Evolutionary conservation across 495 filamentous ascomycete genomes (phyloP).

Genomic region (Ramalina peruviana): DNA sequence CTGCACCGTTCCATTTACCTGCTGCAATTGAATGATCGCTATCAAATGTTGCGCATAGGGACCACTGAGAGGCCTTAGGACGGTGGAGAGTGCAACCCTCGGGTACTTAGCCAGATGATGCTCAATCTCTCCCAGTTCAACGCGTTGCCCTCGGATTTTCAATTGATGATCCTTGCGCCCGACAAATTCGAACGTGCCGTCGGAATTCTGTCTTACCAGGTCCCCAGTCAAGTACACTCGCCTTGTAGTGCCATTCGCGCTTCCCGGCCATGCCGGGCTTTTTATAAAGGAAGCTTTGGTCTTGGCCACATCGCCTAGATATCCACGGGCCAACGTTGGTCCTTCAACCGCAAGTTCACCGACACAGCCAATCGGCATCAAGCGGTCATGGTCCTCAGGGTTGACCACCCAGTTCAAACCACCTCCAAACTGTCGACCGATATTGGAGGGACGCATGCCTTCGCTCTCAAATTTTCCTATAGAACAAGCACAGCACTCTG

Average conservation of each 20-base stretch:
- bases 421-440: conserved; percentile 10
- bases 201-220: conserved; percentile 22
- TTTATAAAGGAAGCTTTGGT: conserved; percentile 24
- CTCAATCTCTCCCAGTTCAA: conserved; percentile 14
- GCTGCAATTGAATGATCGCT: conserved; percentile 5
- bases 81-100: conserved; percentile 3
- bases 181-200: conserved; percentile 23
- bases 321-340: conserved; percentile 22
- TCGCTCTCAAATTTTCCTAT: not conserved
- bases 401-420: conserved; percentile 24
- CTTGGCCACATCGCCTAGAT: conserved; percentile 24
- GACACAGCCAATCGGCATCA: conserved; percentile 25
- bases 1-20: not conserved
- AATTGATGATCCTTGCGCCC: conserved; percentile 21
- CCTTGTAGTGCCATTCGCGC: not conserved
- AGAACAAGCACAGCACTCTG: conserved; percentile 27
- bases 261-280: conserved; percentile 9
- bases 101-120: conserved; percentile 8
- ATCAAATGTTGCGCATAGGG: conserved; percentile 5
- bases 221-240: conserved; percentile 26
- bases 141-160: conserved; percentile 13
- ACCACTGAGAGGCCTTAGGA: conserved; percentile 4
- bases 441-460: not conserved
- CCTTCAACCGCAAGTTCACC: conserved; percentile 31
- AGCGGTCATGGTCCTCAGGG: conserved; percentile 18